Percentiles rank a stretch among this genome's conserved stretches.
phyloP scores from a whole-genome alignment of 1,284 basidiomycete genomes.

The Sanguinoderma infundibulare region DNA sequence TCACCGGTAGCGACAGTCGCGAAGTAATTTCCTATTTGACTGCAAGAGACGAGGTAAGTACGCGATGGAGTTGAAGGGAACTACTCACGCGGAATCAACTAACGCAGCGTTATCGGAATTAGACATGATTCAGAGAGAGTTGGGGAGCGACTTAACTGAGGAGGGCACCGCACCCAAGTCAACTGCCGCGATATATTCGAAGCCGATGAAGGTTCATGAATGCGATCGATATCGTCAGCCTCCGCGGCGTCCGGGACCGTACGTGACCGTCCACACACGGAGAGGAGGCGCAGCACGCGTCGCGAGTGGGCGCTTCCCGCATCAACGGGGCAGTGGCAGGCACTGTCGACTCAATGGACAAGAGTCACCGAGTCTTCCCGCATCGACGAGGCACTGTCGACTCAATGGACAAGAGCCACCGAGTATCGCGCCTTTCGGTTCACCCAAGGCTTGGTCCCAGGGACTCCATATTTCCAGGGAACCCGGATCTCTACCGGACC shows the following conservation, averaged over 20 bases:
- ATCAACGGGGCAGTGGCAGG: neutral
- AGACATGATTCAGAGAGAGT: neutral
- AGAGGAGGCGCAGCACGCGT: constrained; percentile 39
- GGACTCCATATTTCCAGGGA: constrained; percentile 69
- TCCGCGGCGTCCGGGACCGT: too few relatives aligned
- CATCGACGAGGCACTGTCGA: constrained; percentile 63
- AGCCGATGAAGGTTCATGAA: too few relatives aligned
- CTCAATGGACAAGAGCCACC: constrained; percentile 39
- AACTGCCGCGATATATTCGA: neutral
- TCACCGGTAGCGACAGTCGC: neutral
- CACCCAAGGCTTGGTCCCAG: constrained; percentile 54
- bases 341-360: too few relatives aligned
- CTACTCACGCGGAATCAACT: neutral
- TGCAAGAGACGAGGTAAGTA: neutral
- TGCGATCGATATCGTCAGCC: too few relatives aligned
- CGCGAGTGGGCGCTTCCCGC: constrained; percentile 8
- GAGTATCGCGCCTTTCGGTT: constrained; percentile 63
- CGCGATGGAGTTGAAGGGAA: neutral
- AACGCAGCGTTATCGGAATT: neutral
- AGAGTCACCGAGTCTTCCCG: constrained; percentile 50
- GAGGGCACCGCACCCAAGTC: neutral
- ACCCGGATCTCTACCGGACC: constrained; percentile 60
- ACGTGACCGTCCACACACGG: too few relatives aligned
- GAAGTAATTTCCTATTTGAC: neutral
- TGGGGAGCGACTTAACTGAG: neutral